Percentiles rank a stretch among this genome's conserved stretches.
These are phyloP conservation scores for Dendrocalamus sinicus DNA, from an alignment of 176 grass and related monocot genomes.

Conservation along the genomic window DNA sequence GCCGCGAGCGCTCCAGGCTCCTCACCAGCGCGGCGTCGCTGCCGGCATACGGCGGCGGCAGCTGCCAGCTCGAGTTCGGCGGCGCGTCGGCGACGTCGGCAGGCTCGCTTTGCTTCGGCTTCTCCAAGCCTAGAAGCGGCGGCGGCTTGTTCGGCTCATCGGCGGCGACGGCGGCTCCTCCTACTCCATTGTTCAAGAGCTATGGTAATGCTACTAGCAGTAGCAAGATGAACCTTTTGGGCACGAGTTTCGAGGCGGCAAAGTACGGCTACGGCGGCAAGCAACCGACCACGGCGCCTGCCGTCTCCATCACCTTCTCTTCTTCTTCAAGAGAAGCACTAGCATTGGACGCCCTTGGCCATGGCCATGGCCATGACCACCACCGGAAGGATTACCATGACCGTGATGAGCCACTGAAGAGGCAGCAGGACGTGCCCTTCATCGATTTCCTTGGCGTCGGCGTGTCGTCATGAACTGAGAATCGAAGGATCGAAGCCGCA, in stretches of 20 bases:
- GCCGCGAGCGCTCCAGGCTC: constrained; percentile 55
- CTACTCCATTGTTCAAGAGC: constrained; percentile 25
- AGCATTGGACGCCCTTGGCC: constrained; percentile 24
- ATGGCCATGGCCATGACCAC: constrained; percentile 15
- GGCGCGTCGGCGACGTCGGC: not conserved
- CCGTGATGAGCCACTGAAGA: not conserved
- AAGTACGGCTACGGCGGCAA: constrained; percentile 38
- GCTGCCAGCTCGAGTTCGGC: constrained; percentile 31
- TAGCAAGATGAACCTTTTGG: not conserved
- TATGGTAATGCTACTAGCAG: not conserved
- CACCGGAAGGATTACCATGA: constrained; percentile 16
- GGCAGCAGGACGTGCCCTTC: constrained; percentile 48
- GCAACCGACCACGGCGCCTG: constrained; percentile 11
- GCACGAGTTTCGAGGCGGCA: not conserved
- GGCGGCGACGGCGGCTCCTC: not conserved
- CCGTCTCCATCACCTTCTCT: constrained; percentile 43
- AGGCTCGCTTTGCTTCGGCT: constrained; percentile 44
- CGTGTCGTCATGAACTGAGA: constrained; percentile 29
- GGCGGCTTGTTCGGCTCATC: constrained; percentile 19
- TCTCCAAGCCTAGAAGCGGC: constrained; percentile 22
- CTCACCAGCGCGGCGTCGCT: constrained; percentile 13
- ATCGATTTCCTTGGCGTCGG: constrained; percentile 68
- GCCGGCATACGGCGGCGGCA: not conserved
- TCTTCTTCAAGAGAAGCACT: constrained; percentile 28
- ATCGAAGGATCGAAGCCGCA: not conserved